Evolutionary conservation across 768 basidiomycete genomes (phyloP).

Genomic region (Xerocomus spinulosus): DNA sequence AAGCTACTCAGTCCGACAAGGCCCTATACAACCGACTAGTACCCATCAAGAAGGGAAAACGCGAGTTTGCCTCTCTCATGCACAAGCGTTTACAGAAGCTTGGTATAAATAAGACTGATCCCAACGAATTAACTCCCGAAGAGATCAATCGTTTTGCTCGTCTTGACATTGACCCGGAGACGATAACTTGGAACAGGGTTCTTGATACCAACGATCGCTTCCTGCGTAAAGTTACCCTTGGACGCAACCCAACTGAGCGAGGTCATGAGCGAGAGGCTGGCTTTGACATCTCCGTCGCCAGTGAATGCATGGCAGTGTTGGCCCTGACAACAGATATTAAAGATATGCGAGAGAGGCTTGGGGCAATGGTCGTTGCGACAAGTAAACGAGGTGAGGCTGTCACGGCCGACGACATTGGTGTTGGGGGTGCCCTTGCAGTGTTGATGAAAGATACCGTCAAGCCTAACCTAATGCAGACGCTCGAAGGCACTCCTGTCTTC

Average conservation of each 20-base stretch:
- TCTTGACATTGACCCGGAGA: slow-evolving; percentile 83
- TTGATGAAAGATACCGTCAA: slow-evolving; percentile 99
- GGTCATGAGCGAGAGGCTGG: slow-evolving; percentile 86
- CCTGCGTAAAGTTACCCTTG: slow-evolving; percentile 89
- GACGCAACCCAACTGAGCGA: slow-evolving; percentile 85
- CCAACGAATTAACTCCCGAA: slow-evolving; percentile 87
- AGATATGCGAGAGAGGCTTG: slow-evolving; percentile 90
- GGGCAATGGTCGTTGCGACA: slow-evolving; percentile 95
- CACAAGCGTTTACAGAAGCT: slow-evolving; percentile 92
- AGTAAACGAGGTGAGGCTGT: slow-evolving; percentile 87
- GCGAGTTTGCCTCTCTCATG: slow-evolving; percentile 95
- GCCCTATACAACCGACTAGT: slow-evolving; percentile 89
- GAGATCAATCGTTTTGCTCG: slow-evolving; percentile 88
- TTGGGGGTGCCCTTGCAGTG: slow-evolving; percentile 91
- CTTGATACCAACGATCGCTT: slow-evolving; percentile 96
- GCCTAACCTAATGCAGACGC: slow-evolving; percentile 97
- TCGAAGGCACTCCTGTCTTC: slow-evolving; percentile 98
- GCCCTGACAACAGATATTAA: slow-evolving; percentile 82
- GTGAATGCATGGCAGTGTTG: slow-evolving; percentile 97
- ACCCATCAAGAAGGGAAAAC: slow-evolving; percentile 88
- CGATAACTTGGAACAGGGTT: slow-evolving; percentile 98
- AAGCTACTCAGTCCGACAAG: slow-evolving; percentile 94
- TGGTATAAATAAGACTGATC: slow-evolving; percentile 91
- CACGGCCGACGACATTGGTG: slow-evolving; percentile 95
- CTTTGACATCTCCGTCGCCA: slow-evolving; percentile 96